A percentile compares a stretch with the other conserved stretches of the same genome.
phyloP scores from a whole-genome alignment of 169 alveolate genomes.

The Cyclospora cayetanensis region DNA sequence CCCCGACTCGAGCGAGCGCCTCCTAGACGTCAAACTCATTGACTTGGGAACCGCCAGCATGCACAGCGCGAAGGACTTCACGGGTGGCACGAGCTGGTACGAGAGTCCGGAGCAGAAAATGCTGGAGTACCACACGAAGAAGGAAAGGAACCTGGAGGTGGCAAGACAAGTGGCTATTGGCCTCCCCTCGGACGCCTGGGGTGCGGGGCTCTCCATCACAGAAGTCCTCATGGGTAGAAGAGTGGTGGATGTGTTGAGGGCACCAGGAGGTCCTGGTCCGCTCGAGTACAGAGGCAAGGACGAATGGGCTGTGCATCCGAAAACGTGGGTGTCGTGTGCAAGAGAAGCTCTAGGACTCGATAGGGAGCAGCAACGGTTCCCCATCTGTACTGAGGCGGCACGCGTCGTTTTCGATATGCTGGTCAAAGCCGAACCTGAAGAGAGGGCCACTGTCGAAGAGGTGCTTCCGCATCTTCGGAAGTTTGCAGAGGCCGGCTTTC shows the following conservation, averaged over 20 bases:
- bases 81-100: slow-evolving; percentile 91
- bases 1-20: slow-evolving; percentile 76
- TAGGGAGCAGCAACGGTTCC: slow-evolving; percentile 56
- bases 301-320: slow-evolving; percentile 68
- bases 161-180: slow-evolving; percentile 83
- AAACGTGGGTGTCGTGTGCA: slow-evolving; percentile 61
- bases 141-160: slow-evolving; percentile 79
- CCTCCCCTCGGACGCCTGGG: slow-evolving; percentile 88
- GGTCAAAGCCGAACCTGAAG: slow-evolving; percentile 77
- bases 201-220: slow-evolving; percentile 87
- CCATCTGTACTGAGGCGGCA: slow-evolving; percentile 79
- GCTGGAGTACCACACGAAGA: slow-evolving; percentile 86
- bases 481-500: not conserved
- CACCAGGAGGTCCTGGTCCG: slow-evolving; percentile 86
- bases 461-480: slow-evolving; percentile 72
- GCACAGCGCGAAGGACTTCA: slow-evolving; percentile 86
- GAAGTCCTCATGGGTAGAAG: slow-evolving; percentile 85
- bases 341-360: slow-evolving; percentile 67
- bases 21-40: slow-evolving; percentile 85
- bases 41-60: slow-evolving; percentile 90
- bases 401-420: slow-evolving; percentile 77
- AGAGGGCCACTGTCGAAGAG: slow-evolving; percentile 76
- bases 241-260: slow-evolving; percentile 83
- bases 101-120: slow-evolving; percentile 90
- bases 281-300: slow-evolving; percentile 82